These are phyloP conservation scores for Trichosanthes cucumerina DNA, from an alignment of 306 rosid genomes.

Conservation along the genomic window DNA sequence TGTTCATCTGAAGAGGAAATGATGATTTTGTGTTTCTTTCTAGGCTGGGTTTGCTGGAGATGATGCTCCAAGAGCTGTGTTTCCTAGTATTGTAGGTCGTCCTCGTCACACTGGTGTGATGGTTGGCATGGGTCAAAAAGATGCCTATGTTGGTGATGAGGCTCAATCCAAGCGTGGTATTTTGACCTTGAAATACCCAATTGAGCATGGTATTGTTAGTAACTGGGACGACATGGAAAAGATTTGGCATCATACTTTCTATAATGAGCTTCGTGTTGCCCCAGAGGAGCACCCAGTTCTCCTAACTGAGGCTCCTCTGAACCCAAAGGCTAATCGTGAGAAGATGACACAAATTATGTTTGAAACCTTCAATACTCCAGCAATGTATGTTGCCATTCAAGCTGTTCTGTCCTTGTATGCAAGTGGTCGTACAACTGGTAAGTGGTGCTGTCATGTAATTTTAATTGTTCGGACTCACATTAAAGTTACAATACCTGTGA, in stretches of 20 bases:
- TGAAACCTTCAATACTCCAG: conserved; percentile 94
- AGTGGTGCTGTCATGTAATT: conserved; percentile 15
- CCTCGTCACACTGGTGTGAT: conserved; percentile 99
- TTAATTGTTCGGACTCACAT: neutral
- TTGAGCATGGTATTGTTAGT: conserved; percentile 97
- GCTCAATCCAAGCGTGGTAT: conserved; percentile 98
- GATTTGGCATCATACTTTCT: conserved; percentile 99
- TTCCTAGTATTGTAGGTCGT: conserved; percentile 98
- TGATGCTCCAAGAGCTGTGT: conserved; percentile 99
- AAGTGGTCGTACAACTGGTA: conserved; percentile 99
- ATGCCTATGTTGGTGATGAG: conserved; percentile 99
- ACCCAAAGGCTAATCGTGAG: conserved; percentile 97
- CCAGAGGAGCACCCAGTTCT: conserved; percentile 99
- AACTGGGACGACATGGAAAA: conserved; percentile 99
- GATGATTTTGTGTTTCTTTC: conserved; percentile 6
- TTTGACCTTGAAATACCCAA: conserved; percentile 84
- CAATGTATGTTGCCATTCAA: conserved; percentile 99
- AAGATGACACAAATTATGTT: conserved; percentile 99
- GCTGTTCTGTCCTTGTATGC: conserved; percentile 97
- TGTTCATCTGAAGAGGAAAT: neutral
- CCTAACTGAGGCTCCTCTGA: conserved; percentile 94
- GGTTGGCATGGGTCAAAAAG: conserved; percentile 99
- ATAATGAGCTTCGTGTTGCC: conserved; percentile 97
- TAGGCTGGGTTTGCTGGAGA: conserved; percentile 99
- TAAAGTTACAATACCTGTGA: neutral